Evolutionary conservation across 2,329 filamentous ascomycete genomes (phyloP).

Genomic region (Botryosphaeria agaves): DNA sequence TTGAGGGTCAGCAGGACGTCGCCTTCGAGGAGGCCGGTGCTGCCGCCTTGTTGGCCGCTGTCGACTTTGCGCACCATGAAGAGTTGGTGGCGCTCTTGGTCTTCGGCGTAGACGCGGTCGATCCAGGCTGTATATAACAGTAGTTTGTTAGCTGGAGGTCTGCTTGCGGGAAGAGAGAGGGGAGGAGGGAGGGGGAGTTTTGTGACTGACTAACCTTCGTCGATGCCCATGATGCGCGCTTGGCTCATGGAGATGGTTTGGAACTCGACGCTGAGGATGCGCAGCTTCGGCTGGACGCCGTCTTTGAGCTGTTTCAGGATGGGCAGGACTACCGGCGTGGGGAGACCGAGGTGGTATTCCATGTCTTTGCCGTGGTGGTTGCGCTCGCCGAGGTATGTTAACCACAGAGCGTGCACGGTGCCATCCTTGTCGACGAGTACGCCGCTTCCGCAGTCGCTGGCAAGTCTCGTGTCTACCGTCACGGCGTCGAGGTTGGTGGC

Average conservation of each 20-base stretch:
- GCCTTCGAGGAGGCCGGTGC: conserved; percentile 63
- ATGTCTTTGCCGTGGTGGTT: conserved; percentile 71
- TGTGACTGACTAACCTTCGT: conserved; percentile 40
- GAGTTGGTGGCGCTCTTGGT: conserved; percentile 83
- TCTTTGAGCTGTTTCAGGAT: conserved; percentile 76
- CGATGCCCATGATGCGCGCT: conserved; percentile 90
- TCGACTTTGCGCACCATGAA: conserved; percentile 96
- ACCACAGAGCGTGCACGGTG: conserved; percentile 86
- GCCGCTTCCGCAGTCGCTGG: conserved; percentile 82
- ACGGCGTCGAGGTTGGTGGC: conserved; percentile 95
- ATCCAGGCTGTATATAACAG: conserved; percentile 74
- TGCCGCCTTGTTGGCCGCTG: conserved; percentile 38
- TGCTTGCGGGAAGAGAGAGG: not conserved
- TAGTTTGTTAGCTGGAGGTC: too few species aligned
- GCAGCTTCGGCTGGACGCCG: conserved; percentile 61
- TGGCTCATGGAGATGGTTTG: conserved; percentile 94
- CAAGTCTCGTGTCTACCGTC: conserved; percentile 85
- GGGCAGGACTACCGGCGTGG: conserved; percentile 73
- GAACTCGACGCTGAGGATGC: conserved; percentile 88
- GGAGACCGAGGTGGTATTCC: conserved; percentile 88
- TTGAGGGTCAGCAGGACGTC: conserved; percentile 88
- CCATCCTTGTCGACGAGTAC: conserved; percentile 82
- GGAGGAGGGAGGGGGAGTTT: too few species aligned
- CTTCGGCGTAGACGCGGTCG: conserved; percentile 69
- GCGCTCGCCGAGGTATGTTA: conserved; percentile 90